Conservation (phyloP, 192 early-diverging fungal genomes). For the Phlyctochytrium arcticum region DNA sequence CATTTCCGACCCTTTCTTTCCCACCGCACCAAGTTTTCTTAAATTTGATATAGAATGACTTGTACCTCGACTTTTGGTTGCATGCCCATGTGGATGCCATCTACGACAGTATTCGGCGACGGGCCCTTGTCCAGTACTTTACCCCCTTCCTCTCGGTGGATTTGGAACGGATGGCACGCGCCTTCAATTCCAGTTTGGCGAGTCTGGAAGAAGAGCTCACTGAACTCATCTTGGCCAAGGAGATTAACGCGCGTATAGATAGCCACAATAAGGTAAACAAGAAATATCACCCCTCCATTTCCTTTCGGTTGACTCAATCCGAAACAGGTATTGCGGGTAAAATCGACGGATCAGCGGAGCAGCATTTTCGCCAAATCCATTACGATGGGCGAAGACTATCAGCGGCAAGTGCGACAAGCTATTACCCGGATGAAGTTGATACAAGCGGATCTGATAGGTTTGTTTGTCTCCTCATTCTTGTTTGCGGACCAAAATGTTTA, state of each 20-base stretch:
- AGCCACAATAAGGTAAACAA: slow-evolving; percentile 78
- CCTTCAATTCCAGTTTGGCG: slow-evolving; percentile 60
- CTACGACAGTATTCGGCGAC: slow-evolving; percentile 67
- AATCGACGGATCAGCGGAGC: slow-evolving; percentile 63
- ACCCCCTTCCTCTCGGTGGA: slow-evolving; percentile 76
- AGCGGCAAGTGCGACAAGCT: slow-evolving; percentile 53
- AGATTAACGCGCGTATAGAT: slow-evolving; percentile 77
- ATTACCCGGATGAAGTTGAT: slow-evolving; percentile 64
- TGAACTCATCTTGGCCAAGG: slow-evolving; percentile 62
- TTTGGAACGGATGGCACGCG: slow-evolving; percentile 69
- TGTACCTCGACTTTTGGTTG: slow-evolving; percentile 69
- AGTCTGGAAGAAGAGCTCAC: slow-evolving; percentile 68
- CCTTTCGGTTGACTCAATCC: too few relatives aligned
- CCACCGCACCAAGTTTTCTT: background rate
- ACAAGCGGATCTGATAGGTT: slow-evolving; percentile 31
- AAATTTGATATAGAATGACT: slow-evolving; percentile 33
- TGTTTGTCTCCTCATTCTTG: background rate
- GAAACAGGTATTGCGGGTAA: slow-evolving; percentile 64
- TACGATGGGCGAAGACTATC: slow-evolving; percentile 63
- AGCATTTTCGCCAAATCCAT: slow-evolving; percentile 65
- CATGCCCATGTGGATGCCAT: slow-evolving; percentile 64
- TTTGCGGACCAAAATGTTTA: background rate
- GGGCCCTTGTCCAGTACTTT: slow-evolving; percentile 78
- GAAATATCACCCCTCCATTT: too few relatives aligned
- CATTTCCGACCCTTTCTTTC: background rate